Evolutionary conservation across 192 early-diverging fungal genomes (phyloP).

Genomic region (Globomyces pollinis-pini): DNA sequence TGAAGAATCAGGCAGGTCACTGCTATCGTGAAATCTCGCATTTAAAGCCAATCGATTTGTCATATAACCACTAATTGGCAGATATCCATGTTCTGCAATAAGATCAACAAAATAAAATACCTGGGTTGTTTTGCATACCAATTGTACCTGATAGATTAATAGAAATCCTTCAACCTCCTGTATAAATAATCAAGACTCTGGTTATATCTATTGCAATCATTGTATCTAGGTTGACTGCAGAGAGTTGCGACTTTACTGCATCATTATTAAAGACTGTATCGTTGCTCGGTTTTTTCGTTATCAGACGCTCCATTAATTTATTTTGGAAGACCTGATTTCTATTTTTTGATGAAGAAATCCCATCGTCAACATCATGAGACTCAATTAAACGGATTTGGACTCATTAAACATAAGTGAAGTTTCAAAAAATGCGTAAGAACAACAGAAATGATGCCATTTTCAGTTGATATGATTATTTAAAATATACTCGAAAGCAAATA

Average conservation of each 20-base stretch:
- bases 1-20: too few species aligned
- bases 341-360: too few species aligned
- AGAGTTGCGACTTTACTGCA: constrained; percentile 1
- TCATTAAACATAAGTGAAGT: not conserved
- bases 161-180: too few species aligned
- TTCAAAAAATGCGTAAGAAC: not conserved
- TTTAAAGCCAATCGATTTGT: constrained; percentile 66
- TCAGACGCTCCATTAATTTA: not conserved
- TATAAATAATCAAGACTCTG: constrained; percentile 83
- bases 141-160: too few species aligned
- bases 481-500: not conserved
- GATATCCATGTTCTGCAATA: too few species aligned
- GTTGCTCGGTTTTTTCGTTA: not conserved
- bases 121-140: constrained; percentile 59
- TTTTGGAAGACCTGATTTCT: too few species aligned
- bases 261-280: not conserved
- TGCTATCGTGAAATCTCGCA: constrained; percentile 76
- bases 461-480: not conserved
- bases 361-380: not conserved
- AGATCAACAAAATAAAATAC: too few species aligned
- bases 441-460: not conserved
- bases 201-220: constrained; percentile 1
- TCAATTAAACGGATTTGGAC: not conserved
- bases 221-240: not conserved
- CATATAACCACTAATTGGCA: constrained; percentile 66